Percentiles rank a stretch among this genome's conserved stretches.
Evolutionary conservation across 345 rosid species (phyloP).

Genomic region (Acer negundo): DNA sequence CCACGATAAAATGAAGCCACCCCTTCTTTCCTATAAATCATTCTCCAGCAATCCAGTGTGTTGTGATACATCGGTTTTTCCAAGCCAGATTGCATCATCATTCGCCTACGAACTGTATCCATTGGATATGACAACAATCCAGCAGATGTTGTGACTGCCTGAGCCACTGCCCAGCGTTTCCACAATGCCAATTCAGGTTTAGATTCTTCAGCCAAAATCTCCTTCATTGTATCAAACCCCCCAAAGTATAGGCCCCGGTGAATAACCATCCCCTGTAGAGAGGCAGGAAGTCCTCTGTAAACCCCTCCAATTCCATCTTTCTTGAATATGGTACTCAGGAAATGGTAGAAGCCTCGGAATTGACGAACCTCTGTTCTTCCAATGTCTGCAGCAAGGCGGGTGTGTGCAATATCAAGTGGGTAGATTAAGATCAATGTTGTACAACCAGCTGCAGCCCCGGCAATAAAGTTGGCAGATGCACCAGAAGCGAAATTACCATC

Average conservation of each 20-base stretch:
- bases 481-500: constrained; percentile 60
- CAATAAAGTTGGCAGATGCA: constrained; percentile 76
- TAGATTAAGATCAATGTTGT: constrained; percentile 75
- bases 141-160: constrained; percentile 84
- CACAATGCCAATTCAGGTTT: constrained; percentile 64
- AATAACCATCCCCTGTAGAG: constrained; percentile 80
- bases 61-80: constrained; percentile 66
- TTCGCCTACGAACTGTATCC: constrained; percentile 87
- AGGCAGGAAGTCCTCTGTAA: constrained; percentile 91
- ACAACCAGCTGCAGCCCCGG: constrained; percentile 95
- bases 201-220: constrained; percentile 57
- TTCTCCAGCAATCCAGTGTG: constrained; percentile 87
- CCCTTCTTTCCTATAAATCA: constrained; percentile 72
- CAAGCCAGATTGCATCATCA: constrained; percentile 97
- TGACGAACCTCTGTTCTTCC: constrained; percentile 84
- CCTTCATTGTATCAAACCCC: constrained; percentile 90
- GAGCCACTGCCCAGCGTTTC: constrained; percentile 91
- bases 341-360: constrained; percentile 80
- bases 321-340: constrained; percentile 62
- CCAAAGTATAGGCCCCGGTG: constrained; percentile 92
- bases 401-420: constrained; percentile 92
- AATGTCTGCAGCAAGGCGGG: constrained; percentile 87
- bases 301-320: constrained; percentile 85
- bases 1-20: constrained; percentile 83
- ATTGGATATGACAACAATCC: constrained; percentile 86